phyloP scores from a whole-genome alignment of 306 rosid species.

The Alnus rubra region DNA sequence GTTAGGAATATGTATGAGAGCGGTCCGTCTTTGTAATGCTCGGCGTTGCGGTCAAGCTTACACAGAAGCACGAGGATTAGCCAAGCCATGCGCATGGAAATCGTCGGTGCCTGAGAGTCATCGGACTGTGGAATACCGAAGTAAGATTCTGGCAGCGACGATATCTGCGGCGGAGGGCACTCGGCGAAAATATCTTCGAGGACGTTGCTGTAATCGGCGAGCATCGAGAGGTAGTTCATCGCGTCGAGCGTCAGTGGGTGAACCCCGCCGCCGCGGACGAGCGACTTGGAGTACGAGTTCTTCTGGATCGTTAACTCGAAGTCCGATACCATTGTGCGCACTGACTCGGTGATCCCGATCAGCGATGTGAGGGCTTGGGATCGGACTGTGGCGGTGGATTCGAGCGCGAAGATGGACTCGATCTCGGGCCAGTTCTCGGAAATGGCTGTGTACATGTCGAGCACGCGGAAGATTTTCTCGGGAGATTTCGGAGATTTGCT shows the following conservation, averaged over 20 bases:
- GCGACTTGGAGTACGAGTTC: conserved; percentile 37
- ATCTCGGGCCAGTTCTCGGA: conserved; percentile 51
- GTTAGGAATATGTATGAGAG: conserved; percentile 59
- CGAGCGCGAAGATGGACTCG: conserved; percentile 56
- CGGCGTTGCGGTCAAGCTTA: conserved; percentile 62
- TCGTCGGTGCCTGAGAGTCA: conserved; percentile 14
- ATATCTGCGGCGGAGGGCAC: conserved; percentile 33
- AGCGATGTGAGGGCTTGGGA: conserved; percentile 46
- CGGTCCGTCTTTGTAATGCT: conserved; percentile 53
- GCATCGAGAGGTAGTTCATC: conserved; percentile 49
- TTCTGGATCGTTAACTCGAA: conserved; percentile 54
- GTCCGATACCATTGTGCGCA: conserved; percentile 35
- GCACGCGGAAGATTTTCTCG: conserved; percentile 58
- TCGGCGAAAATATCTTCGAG: conserved; percentile 55
- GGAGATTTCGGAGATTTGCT: conserved; percentile 41
- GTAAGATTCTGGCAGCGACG: conserved; percentile 38
- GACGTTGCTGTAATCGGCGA: conserved; percentile 55
- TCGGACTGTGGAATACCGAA: conserved; percentile 36
- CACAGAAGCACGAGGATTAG: conserved; percentile 63
- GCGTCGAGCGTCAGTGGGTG: conserved; percentile 46
- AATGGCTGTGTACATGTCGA: conserved; percentile 55
- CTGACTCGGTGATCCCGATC: conserved; percentile 36
- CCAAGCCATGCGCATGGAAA: conserved; percentile 46
- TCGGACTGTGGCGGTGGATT: conserved; percentile 38
- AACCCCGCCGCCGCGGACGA: conserved; percentile 37